These are phyloP conservation scores for Musa itinerans DNA, from an alignment of 176 grass and related monocot species.

Conservation along the genomic window DNA sequence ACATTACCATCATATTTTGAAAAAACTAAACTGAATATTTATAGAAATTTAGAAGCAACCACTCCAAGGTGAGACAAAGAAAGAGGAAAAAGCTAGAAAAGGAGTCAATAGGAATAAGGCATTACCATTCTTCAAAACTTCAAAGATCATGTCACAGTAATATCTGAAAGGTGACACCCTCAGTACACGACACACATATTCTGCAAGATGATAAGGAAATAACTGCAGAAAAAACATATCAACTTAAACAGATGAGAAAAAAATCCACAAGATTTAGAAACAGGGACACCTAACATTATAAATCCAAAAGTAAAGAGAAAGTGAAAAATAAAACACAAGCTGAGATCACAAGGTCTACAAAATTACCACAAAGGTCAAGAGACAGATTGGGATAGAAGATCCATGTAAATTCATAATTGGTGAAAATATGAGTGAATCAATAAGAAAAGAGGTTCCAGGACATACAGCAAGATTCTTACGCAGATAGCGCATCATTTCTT, in stretches of 20 bases:
- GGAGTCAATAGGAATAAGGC: constrained; percentile 10
- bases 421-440: not conserved
- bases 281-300: not conserved
- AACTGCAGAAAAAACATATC: constrained; percentile 43
- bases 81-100: not conserved
- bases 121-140: constrained; percentile 95
- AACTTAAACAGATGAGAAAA: constrained; percentile 16
- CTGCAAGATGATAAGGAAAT: constrained; percentile 90
- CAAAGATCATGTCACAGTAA: constrained; percentile 95
- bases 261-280: constrained; percentile 1
- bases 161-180: constrained; percentile 90
- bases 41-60: not conserved
- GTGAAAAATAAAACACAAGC: not conserved
- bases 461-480: constrained; percentile 69
- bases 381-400: too few relatives aligned
- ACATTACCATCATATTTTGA: too few relatives aligned
- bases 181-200: constrained; percentile 87
- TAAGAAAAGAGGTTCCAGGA: not conserved
- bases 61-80: constrained; percentile 13
- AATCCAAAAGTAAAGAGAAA: not conserved
- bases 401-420: not conserved
- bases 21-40: too few relatives aligned
- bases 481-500: constrained; percentile 97
- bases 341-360: not conserved
- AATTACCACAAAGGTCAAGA: not conserved